phyloP scores from a whole-genome alignment of 2,329 filamentous ascomycete species.

The Rhinocladiella mackenziei region DNA sequence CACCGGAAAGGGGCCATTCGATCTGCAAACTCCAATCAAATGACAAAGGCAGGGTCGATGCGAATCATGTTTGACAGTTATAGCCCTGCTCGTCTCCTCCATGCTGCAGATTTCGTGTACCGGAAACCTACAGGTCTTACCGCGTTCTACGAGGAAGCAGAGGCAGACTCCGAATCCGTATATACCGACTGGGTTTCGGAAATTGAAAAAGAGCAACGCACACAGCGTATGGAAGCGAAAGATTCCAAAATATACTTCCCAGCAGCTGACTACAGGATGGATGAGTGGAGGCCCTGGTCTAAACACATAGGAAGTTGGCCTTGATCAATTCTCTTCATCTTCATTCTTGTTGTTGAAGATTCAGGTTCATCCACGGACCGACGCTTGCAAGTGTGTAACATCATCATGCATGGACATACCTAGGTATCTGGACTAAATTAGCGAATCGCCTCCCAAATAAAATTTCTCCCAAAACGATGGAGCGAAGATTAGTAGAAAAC shows the following conservation, averaged over 20 bases:
- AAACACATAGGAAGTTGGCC: neutral
- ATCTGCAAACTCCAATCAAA: constrained; percentile 15
- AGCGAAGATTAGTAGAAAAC: neutral
- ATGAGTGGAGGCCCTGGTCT: constrained; percentile 14
- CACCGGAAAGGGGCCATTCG: constrained; percentile 13
- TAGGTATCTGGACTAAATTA: no score
- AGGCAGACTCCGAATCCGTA: neutral
- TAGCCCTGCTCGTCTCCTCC: constrained; percentile 12
- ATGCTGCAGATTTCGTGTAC: constrained; percentile 9
- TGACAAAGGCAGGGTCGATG: constrained; percentile 14
- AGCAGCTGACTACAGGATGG: constrained; percentile 2
- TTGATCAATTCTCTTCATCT: neutral
- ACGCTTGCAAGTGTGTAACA: constrained; percentile 5
- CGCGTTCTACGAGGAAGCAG: constrained; percentile 11
- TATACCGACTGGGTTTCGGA: constrained; percentile 12
- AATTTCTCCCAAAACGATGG: no score
- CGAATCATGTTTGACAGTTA: constrained; percentile 20
- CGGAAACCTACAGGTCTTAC: neutral
- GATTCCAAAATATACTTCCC: neutral
- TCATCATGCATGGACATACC: no score
- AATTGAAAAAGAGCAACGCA: constrained; percentile 6
- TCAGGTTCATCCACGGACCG: no score
- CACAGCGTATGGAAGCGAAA: constrained; percentile 1
- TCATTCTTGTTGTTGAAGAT: no score
- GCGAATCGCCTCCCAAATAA: neutral